Evolutionary conservation across 345 rosid genomes (phyloP), one percentile per base, ranked within the genome.

Genomic region (Raphanus raphanistrum): DNA sequence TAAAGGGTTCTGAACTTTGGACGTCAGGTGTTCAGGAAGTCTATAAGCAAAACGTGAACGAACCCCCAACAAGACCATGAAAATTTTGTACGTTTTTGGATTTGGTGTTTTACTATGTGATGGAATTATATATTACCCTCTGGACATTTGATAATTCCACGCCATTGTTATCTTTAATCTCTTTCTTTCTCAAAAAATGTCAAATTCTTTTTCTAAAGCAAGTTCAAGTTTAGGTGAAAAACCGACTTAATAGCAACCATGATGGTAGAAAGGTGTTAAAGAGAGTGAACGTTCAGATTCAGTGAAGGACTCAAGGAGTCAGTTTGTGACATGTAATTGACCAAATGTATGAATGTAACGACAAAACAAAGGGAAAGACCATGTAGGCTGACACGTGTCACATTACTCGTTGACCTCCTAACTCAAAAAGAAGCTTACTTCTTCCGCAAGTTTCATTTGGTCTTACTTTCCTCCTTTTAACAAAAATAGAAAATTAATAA

Each of bases 1-100:
- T 12, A 48, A 41, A 65, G 43, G 63, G 33, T 60, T 59, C 41
- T 66, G 38, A 72, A 59, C 55, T 45, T 59, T 54, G 52, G 66
- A 31, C 15, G 54, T 13, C 54, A 4, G 54, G 54, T 45, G 54
- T 13, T 45, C 16, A 45, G 16, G 54, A 13, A 48, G 17, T 48
- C 17, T 48, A 48, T 13, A 48, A 48, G 54, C 54, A 48, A 48
- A 48, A 48, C 54, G 4, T 48, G 54, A 48, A 28, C 31, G 41
- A 35, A 48, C 54, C 15, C 54, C 15, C 54, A 48, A 45, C 50
- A 43, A 48, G 54, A 48, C 54, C 54, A 48, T 48, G 54, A 48
- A 48, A 48, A 48, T 48, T 48, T 48, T 48, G 54, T 48, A 48
- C 54, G 54, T 13, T 48, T 48, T 48, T 48, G 54, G 54, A 48